These are phyloP conservation scores for Populus euphratica DNA, from an alignment of 345 rosid genomes.

Conservation along the genomic window DNA sequence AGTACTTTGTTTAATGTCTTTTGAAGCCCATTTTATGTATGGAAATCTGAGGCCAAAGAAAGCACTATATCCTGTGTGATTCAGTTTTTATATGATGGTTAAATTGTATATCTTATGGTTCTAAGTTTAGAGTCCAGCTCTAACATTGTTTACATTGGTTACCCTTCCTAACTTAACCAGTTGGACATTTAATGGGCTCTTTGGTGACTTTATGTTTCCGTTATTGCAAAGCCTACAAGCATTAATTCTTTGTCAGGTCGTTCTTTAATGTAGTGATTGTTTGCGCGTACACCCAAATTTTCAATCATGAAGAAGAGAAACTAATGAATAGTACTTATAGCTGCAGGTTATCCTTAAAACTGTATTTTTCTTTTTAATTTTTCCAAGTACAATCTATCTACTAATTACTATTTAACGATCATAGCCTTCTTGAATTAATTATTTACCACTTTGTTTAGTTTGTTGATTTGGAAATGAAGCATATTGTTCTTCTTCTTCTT, in stretches of 20 bases:
- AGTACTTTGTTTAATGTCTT: background rate
- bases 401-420: background rate
- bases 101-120: background rate
- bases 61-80: background rate
- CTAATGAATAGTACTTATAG: too few species aligned
- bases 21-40: constrained; percentile 2
- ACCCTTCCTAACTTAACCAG: background rate
- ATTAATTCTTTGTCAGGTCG: background rate
- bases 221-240: background rate
- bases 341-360: background rate
- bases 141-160: background rate
- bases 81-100: constrained; percentile 11
- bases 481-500: too few species aligned
- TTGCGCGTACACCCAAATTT: background rate
- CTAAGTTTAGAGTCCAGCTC: background rate
- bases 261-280: background rate
- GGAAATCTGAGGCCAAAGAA: background rate
- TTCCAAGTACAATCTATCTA: background rate
- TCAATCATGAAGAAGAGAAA: background rate
- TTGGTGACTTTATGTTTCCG: background rate
- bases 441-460: too few species aligned
- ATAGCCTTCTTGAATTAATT: background rate
- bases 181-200: background rate
- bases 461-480: too few species aligned
- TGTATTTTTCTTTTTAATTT: background rate